phyloP scores from a whole-genome alignment of 78 protist genomes.

The Emiliania huxleyi region DNA sequence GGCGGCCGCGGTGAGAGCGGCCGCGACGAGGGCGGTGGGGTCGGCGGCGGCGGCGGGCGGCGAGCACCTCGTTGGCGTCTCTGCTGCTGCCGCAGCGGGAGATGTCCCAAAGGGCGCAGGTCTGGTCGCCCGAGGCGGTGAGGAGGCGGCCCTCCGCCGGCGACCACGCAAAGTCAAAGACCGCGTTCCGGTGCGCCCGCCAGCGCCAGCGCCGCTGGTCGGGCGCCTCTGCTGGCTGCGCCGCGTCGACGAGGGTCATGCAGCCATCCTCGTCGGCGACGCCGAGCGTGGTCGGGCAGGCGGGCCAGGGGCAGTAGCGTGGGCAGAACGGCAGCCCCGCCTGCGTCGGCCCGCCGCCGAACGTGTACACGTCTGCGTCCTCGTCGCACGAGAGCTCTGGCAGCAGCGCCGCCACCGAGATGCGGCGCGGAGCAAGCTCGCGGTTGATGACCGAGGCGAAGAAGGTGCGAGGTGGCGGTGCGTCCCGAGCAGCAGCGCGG shows the following conservation, averaged over 20 bases:
- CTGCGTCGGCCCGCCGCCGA: background rate
- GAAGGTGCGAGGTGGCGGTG: background rate
- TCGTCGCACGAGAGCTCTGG: background rate
- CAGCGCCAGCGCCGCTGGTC: background rate
- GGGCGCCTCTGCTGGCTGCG: background rate
- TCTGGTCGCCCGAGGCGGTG: conserved; percentile 46
- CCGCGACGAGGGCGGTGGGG: too few species aligned
- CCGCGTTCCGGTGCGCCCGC: conserved; percentile 35
- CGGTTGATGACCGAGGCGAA: background rate
- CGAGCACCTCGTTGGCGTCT: too few species aligned
- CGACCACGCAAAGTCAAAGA: background rate
- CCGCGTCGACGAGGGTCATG: background rate
- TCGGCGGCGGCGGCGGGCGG: background rate
- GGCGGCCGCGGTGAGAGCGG: background rate
- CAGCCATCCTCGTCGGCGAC: conserved; percentile 37
- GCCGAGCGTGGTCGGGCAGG: background rate
- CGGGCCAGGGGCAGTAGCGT: background rate
- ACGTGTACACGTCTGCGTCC: background rate
- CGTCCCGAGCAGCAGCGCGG: background rate
- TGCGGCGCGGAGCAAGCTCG: background rate
- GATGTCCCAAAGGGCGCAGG: background rate
- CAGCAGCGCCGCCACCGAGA: background rate
- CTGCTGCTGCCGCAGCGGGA: background rate
- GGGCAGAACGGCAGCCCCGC: background rate
- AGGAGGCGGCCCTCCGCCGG: background rate